phyloP scores from a whole-genome alignment of 805 yeast genomes.

The Saccharomycopsis sp. region DNA sequence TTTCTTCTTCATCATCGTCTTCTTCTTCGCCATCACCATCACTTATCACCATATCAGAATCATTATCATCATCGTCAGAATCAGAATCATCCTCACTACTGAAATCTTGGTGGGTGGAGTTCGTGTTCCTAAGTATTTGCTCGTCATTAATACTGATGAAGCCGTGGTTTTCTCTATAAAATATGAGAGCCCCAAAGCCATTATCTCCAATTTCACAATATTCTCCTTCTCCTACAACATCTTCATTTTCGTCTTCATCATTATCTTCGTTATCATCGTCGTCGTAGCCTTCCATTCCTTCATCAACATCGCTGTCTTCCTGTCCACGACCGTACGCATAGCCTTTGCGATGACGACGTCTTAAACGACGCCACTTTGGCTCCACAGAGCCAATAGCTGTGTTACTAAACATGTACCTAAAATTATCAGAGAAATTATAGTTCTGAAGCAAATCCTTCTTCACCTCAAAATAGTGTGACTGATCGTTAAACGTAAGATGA shows the following conservation, averaged over 20 bases:
- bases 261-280: background rate
- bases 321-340: background rate
- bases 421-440: slow-evolving; percentile 2
- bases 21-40: slow-evolving; percentile 3
- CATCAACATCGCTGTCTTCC: background rate
- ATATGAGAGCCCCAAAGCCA: background rate
- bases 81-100: background rate
- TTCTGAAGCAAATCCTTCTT: slow-evolving; percentile 12
- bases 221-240: background rate
- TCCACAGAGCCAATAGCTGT: background rate
- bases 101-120: background rate
- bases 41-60: too few species aligned
- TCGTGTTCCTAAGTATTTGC: background rate
- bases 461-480: slow-evolving; percentile 16
- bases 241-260: background rate
- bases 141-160: background rate
- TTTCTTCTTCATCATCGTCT: slow-evolving; percentile 3
- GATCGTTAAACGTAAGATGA: slow-evolving; percentile 9
- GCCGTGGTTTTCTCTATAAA: slow-evolving; percentile 9
- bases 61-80: too few species aligned
- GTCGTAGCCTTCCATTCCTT: background rate
- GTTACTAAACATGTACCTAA: slow-evolving; percentile 7
- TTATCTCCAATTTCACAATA: background rate
- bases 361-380: background rate
- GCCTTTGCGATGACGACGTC: background rate